Evolutionary conservation across 805 yeast genomes (phyloP).

Genomic region (Sugiyamaella marilandica): DNA sequence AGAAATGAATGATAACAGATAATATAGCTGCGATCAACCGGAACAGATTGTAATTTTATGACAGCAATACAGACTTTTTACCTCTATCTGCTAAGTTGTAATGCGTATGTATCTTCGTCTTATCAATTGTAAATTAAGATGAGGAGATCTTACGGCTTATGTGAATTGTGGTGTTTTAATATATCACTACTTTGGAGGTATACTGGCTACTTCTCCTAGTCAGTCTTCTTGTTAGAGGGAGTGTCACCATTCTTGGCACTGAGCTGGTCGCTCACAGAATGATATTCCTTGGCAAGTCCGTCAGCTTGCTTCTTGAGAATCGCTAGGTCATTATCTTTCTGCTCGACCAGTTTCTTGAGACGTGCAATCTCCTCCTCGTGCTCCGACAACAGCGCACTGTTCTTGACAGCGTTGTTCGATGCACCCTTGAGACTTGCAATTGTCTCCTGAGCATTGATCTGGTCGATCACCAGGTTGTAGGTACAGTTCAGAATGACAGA

Average conservation of each 20-base stretch:
- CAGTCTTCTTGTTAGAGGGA: conserved; percentile 29
- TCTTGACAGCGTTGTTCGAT: conserved; percentile 22
- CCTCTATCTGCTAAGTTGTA: background rate
- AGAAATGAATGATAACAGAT: background rate
- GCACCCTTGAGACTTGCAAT: conserved; percentile 36
- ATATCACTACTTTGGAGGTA: too few species aligned
- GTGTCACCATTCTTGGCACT: conserved; percentile 26
- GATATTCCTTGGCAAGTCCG: conserved; percentile 61
- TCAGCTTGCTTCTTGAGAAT: conserved; percentile 69
- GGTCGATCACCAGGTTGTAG: conserved; percentile 36
- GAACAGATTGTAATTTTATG: background rate
- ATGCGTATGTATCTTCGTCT: too few species aligned
- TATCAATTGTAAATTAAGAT: too few species aligned
- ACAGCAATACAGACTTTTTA: background rate
- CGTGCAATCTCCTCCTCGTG: conserved; percentile 40
- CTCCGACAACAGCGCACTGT: conserved; percentile 29
- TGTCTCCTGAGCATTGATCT: conserved; percentile 48
- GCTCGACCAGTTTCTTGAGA: conserved; percentile 48
- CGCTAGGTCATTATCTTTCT: conserved; percentile 60
- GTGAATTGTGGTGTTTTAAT: too few species aligned
- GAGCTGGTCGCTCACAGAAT: conserved; percentile 39
- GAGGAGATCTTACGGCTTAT: too few species aligned
- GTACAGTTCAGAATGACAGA: conserved; percentile 83
- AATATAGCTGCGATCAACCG: background rate
- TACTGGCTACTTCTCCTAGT: conserved; percentile 10